Conservation (phyloP, 1,284 basidiomycete species). For the Paramarasmius palmivorus region DNA sequence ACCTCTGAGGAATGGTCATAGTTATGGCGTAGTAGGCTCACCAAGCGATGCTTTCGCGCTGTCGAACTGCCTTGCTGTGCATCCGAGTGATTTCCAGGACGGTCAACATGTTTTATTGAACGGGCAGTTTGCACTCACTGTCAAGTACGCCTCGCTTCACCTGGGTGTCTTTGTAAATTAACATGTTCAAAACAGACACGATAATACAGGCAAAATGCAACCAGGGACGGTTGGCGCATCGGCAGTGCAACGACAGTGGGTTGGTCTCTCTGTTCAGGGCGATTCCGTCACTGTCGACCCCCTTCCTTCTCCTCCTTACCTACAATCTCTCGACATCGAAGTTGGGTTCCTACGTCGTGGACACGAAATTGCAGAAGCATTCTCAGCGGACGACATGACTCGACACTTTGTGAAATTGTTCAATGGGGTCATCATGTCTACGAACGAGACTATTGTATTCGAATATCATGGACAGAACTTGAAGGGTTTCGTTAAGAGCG, state of each 20-base stretch:
- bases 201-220: conserved; percentile 68
- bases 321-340: conserved; percentile 80
- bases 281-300: conserved; percentile 75
- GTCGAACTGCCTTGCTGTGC: conserved; percentile 81
- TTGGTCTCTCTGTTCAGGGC: conserved; percentile 77
- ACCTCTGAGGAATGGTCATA: too few relatives aligned
- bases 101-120: conserved; percentile 79
- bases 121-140: conserved; percentile 66
- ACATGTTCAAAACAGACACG: conserved; percentile 51
- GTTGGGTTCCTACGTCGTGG: conserved; percentile 71
- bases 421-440: conserved; percentile 67
- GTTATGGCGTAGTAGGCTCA: conserved; percentile 56
- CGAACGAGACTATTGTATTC: conserved; percentile 79
- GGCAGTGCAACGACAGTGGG: conserved; percentile 81
- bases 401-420: conserved; percentile 71
- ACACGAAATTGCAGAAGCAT: conserved; percentile 68
- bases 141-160: conserved; percentile 50
- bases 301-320: conserved; percentile 64
- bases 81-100: conserved; percentile 72
- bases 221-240: conserved; percentile 70
- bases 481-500: conserved; percentile 69
- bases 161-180: conserved; percentile 3
- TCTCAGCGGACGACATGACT: conserved; percentile 86
- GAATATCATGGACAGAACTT: conserved; percentile 92
- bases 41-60: conserved; percentile 72